phyloP scores from a whole-genome alignment of 768 basidiomycete species.

The Aureoboletus auriporus region DNA sequence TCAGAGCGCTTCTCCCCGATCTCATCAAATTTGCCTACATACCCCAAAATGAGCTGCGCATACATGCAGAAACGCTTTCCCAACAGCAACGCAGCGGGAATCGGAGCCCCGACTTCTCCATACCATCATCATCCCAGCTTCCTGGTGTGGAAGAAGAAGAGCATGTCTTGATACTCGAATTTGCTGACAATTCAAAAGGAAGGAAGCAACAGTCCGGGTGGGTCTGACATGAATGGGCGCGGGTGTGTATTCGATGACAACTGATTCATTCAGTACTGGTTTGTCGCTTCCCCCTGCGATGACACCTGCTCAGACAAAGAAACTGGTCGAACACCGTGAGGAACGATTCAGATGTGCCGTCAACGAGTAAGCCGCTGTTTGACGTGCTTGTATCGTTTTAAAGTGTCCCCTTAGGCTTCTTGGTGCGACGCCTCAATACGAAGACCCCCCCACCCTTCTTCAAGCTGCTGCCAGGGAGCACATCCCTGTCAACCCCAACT shows the following conservation, averaged over 20 bases:
- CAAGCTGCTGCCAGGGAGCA: slow-evolving; percentile 65
- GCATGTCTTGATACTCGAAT: slow-evolving; percentile 49
- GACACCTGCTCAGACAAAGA: slow-evolving; percentile 57
- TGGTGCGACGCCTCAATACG: slow-evolving; percentile 42
- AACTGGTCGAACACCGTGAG: slow-evolving; percentile 69
- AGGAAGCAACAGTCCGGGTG: slow-evolving; percentile 28
- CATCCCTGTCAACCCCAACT: slow-evolving; percentile 61
- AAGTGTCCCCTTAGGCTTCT: slow-evolving; percentile 45
- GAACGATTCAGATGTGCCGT: slow-evolving; percentile 59
- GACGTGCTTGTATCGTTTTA: neutral
- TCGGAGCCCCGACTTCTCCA: slow-evolving; percentile 40
- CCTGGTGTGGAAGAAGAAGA: slow-evolving; percentile 33
- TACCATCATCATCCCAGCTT: slow-evolving; percentile 26
- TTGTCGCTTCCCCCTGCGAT: slow-evolving; percentile 33
- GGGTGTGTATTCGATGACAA: neutral
- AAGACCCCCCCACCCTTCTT: slow-evolving; percentile 62
- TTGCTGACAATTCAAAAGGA: slow-evolving; percentile 43
- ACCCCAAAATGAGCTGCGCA: slow-evolving; percentile 55
- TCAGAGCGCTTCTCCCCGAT: slow-evolving; percentile 76
- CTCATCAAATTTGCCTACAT: slow-evolving; percentile 82
- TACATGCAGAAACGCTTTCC: slow-evolving; percentile 39
- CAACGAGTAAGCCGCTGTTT: slow-evolving; percentile 49
- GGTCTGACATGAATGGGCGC: neutral
- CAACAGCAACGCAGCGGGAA: slow-evolving; percentile 24
- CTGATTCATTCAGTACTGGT: slow-evolving; percentile 10